Percentiles rank a stretch among this genome's conserved stretches.
Evolutionary conservation across 2,329 filamentous ascomycete species (phyloP).

Genomic region (Colletotrichum sp.): DNA sequence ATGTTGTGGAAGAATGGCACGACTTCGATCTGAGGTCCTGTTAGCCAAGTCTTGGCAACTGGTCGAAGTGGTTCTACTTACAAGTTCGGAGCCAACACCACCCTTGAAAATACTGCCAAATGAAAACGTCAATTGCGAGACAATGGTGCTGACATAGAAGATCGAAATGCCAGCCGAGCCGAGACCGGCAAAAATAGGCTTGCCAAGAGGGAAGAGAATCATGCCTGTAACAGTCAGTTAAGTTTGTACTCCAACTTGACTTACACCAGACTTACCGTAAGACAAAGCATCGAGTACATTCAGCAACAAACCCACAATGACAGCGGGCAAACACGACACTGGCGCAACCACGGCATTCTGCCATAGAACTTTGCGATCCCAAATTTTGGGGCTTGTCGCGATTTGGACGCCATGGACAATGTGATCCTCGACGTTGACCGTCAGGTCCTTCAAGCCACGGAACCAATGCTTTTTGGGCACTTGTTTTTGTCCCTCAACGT

Average conservation of each 20-base stretch:
- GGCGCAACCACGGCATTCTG: slow-evolving; percentile 69
- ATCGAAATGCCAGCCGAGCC: slow-evolving; percentile 96
- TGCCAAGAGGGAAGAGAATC: slow-evolving; percentile 93
- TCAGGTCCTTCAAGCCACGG: slow-evolving; percentile 31
- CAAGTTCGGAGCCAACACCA: slow-evolving; percentile 92
- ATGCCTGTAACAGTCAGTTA: slow-evolving; percentile 60
- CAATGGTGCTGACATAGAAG: slow-evolving; percentile 97
- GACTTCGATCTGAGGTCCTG: slow-evolving; percentile 76
- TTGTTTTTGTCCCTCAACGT: slow-evolving; percentile 58
- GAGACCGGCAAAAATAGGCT: slow-evolving; percentile 82
- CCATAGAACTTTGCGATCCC: slow-evolving; percentile 73
- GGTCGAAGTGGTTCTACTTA: slow-evolving; percentile 38
- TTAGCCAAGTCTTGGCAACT: slow-evolving; percentile 11
- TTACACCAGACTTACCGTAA: slow-evolving; percentile 66
- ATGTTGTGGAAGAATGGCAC: slow-evolving; percentile 99
- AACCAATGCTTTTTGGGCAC: slow-evolving; percentile 37
- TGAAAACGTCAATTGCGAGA: slow-evolving; percentile 91
- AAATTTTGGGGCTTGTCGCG: slow-evolving; percentile 40
- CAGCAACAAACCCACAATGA: slow-evolving; percentile 85
- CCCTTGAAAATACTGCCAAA: slow-evolving; percentile 87
- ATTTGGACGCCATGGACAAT: slow-evolving; percentile 31
- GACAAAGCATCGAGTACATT: slow-evolving; percentile 95
- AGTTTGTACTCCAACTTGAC: slow-evolving; percentile 12
- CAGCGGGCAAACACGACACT: slow-evolving; percentile 77
- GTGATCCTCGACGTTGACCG: slow-evolving; percentile 35